phyloP scores from a whole-genome alignment of 805 yeast species.

The Sugiyamaella marilandica region DNA sequence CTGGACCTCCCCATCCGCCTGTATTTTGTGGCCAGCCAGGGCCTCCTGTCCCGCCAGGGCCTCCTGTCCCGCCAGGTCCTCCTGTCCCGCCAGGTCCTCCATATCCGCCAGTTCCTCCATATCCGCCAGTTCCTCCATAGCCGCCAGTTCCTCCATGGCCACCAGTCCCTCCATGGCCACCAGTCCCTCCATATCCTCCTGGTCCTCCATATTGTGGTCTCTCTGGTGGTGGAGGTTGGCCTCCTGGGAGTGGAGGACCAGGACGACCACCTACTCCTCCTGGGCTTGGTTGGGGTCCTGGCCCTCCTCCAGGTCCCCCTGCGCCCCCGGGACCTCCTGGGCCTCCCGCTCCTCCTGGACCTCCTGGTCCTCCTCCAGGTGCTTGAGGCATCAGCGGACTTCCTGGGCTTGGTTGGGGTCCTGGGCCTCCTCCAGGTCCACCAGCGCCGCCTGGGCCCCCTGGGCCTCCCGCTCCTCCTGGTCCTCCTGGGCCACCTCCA shows the following conservation, averaged over 20 bases:
- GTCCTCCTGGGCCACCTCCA: conserved; percentile 4
- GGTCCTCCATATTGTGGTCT: not conserved
- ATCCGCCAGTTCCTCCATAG: conserved; percentile 8
- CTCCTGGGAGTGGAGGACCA: conserved; percentile 3
- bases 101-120: conserved; percentile 9
- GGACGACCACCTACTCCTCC: conserved; percentile 6
- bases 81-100: conserved; percentile 13
- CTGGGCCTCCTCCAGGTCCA: not conserved
- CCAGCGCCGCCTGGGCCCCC: conserved; percentile 11
- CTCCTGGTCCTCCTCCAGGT: conserved; percentile 3
- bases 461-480: conserved; percentile 5
- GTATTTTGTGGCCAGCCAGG: conserved; percentile 1
- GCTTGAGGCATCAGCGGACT: not conserved
- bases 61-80: conserved; percentile 9
- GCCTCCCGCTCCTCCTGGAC: conserved; percentile 2
- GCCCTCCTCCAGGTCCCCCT: not conserved
- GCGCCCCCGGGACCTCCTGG: conserved; percentile 5
- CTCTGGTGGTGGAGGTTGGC: conserved; percentile 1
- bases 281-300: not conserved
- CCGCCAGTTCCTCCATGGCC: conserved; percentile 5
- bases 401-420: not conserved
- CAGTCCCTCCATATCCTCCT: not conserved
- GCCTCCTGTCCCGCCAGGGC: conserved; percentile 7
- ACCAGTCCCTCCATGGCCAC: conserved; percentile 1
- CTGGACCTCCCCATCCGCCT: conserved; percentile 7